Base-by-base conservation (phyloP, 495 filamentous ascomycete species). In the Daldinia childiae region DNA sequence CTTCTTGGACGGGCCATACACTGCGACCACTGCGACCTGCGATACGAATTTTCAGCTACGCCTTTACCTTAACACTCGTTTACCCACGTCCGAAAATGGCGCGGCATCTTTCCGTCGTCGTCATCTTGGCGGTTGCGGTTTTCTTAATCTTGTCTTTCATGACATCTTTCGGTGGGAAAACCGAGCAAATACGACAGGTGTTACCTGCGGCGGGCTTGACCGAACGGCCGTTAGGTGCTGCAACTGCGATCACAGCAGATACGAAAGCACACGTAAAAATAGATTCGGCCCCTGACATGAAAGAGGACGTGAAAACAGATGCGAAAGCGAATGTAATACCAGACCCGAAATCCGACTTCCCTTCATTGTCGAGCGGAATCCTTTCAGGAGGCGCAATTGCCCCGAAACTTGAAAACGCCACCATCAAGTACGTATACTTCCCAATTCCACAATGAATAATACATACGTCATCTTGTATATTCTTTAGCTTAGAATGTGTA, bases 371-470 rank as follows among this genome's bases (percentile, higher is more conserved):
- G 3, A 75, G 73, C 26, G 73, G 75, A 58, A 75, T 89, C 57
- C 82, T 97, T 58, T 88, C 88, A 60, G 95, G 95, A 48, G 90
- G 87, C 34, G 90, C 90, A 6, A 94, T 97, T 71, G 94, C 94
- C 79, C 91, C 93, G 12, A 93, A 93, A 73, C 85, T 98, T 27
- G 93, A 92, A 75, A 99, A 99, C 79, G 95, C 91, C 58, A 99
- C 95, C 0, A 85, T 88, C 32, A 99, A 95, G 90, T 91, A 80
- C 94, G 90, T 91, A 81, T 26, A 85, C 74, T 17, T 50, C 19
- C 51, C 50, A 12, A 38, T 52, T 29, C 38, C 24, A 43, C 17
- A n/a, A 43, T 14, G 64, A 58, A 0, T 48, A 54, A 67, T 82
- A 66, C 69, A 36, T 32, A 21, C 52, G 7, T 17, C 9, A 29